A percentile compares a stretch with the other conserved stretches of the same genome.
These are phyloP conservation scores for Spongispora temasekensis DNA, from an alignment of 1,284 basidiomycete genomes.

Conservation along the genomic window DNA sequence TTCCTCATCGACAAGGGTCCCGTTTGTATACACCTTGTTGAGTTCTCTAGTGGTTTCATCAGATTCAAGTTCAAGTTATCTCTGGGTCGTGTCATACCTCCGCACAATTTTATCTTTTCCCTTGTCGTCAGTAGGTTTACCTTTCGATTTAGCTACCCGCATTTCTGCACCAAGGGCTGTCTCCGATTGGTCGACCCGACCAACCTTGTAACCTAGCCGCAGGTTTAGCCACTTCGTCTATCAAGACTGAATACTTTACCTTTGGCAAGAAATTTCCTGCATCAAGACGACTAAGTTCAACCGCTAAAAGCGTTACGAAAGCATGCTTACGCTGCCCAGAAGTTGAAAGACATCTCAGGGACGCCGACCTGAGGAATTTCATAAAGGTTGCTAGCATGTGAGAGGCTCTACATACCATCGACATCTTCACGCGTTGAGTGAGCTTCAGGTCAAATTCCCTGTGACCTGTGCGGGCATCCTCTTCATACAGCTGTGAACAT, in stretches of 20 bases:
- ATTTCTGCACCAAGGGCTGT: slow-evolving; percentile 87
- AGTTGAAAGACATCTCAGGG: slow-evolving; percentile 92
- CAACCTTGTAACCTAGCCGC: slow-evolving; percentile 90
- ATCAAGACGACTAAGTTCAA: slow-evolving; percentile 4
- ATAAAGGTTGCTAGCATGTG: slow-evolving; percentile 6
- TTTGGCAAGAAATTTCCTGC: slow-evolving; percentile 79
- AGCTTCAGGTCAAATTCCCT: slow-evolving; percentile 92
- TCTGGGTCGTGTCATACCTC: slow-evolving; percentile 43
- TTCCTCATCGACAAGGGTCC: slow-evolving; percentile 91
- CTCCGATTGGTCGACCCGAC: slow-evolving; percentile 95
- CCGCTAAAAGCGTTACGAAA: slow-evolving; percentile 3
- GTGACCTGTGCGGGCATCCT: slow-evolving; percentile 90
- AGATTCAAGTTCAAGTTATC: neutral
- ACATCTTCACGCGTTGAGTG: slow-evolving; percentile 95
- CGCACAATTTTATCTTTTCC: slow-evolving; percentile 82
- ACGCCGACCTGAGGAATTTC: slow-evolving; percentile 76
- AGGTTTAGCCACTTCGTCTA: neutral
- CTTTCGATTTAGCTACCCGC: slow-evolving; percentile 74
- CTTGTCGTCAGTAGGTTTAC: slow-evolving; percentile 48
- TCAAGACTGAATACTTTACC: slow-evolving; percentile 41
- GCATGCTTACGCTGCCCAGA: slow-evolving; percentile 79
- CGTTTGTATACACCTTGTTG: slow-evolving; percentile 95
- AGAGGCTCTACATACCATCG: slow-evolving; percentile 67
- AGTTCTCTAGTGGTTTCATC: slow-evolving; percentile 64
- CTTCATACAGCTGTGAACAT: slow-evolving; percentile 80